These are phyloP conservation scores for Starmerella ratchasimensis DNA, from an alignment of 805 yeast genomes.

Conservation along the genomic window DNA sequence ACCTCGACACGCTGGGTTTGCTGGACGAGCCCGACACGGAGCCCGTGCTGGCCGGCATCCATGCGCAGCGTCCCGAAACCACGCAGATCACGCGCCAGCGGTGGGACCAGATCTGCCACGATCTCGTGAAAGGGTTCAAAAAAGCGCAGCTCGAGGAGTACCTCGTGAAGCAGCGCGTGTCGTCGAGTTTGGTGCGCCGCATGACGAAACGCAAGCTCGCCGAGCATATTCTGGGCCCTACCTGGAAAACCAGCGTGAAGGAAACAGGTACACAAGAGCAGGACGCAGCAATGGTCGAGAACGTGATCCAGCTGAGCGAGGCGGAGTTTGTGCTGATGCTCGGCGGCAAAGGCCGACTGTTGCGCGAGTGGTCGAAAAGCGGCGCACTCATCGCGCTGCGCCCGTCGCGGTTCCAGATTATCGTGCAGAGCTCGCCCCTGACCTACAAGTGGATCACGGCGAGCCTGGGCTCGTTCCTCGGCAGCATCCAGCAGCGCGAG, in stretches of 20 bases:
- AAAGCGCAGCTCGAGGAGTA: slow-evolving; percentile 21
- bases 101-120: slow-evolving; percentile 17
- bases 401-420: slow-evolving; percentile 25
- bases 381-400: slow-evolving; percentile 32
- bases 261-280: neutral
- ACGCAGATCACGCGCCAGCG: slow-evolving; percentile 6
- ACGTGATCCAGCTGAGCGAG: slow-evolving; percentile 26
- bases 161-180: neutral
- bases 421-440: slow-evolving; percentile 30
- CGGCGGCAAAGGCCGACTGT: slow-evolving; percentile 29
- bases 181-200: neutral
- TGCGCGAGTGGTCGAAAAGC: slow-evolving; percentile 31
- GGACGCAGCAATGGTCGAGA: slow-evolving; percentile 23
- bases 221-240: slow-evolving; percentile 24
- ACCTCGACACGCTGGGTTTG: neutral
- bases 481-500: slow-evolving; percentile 23
- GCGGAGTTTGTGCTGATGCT: slow-evolving; percentile 32
- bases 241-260: slow-evolving; percentile 28
- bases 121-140: slow-evolving; percentile 21
- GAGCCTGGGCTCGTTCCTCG: slow-evolving; percentile 19
- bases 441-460: slow-evolving; percentile 36
- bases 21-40: neutral
- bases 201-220: slow-evolving; percentile 19
- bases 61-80: slow-evolving; percentile 12
- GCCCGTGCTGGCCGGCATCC: slow-evolving; percentile 10